Conservation (phyloP, 164 flowering plant species). For the Annona cherimola region DNA sequence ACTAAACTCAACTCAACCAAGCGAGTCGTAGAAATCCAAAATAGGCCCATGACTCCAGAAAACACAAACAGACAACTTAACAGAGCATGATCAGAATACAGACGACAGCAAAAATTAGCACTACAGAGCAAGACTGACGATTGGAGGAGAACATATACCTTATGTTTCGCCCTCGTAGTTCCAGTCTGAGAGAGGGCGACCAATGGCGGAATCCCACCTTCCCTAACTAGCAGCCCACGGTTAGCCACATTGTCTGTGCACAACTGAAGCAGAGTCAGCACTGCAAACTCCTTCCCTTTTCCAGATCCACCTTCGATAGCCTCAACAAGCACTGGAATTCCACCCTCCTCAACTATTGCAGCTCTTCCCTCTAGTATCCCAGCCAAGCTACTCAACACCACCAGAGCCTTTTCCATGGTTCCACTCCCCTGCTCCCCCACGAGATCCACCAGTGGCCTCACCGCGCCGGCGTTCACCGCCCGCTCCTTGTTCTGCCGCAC, state of each 20-base stretch:
- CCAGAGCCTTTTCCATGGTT: constrained; percentile 92
- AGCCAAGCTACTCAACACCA: constrained; percentile 79
- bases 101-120: background rate
- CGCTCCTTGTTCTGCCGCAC: constrained; percentile 73
- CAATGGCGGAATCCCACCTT: constrained; percentile 94
- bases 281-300: constrained; percentile 94
- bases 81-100: no score
- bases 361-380: constrained; percentile 52
- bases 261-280: constrained; percentile 65
- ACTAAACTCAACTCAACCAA: no score
- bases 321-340: constrained; percentile 83
- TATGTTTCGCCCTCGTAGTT: constrained; percentile 72
- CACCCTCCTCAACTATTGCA: constrained; percentile 81
- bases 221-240: constrained; percentile 75
- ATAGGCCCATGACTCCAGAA: no score
- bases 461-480: constrained; percentile 84
- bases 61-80: background rate
- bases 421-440: constrained; percentile 72
- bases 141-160: constrained; percentile 40
- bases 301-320: constrained; percentile 79
- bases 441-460: constrained; percentile 71
- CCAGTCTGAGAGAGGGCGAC: constrained; percentile 86
- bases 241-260: constrained; percentile 58
- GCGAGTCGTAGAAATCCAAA: no score
- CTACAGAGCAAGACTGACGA: background rate